Percentiles rank a stretch among this genome's conserved stretches.
phyloP scores from a whole-genome alignment of 2,329 filamentous ascomycete species.

The Fusarium burgessii region DNA sequence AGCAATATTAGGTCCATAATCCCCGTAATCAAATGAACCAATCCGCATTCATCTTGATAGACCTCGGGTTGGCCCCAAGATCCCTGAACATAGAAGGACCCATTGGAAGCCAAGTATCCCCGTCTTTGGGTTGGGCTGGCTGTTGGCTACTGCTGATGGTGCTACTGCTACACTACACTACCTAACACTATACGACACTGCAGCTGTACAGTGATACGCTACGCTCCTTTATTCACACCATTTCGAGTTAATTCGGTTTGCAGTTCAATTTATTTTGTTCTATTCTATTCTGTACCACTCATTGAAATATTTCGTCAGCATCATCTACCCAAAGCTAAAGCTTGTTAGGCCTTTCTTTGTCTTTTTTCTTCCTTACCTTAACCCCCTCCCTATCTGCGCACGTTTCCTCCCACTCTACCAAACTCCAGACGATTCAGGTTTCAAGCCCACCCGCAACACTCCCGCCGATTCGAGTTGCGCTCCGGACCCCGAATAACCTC shows the following conservation, averaged over 20 bases:
- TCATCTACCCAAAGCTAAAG: slow-evolving; percentile 8
- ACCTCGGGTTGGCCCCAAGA: slow-evolving; percentile 26
- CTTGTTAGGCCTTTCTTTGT: slow-evolving; percentile 25
- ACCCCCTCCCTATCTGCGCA: slow-evolving; percentile 10
- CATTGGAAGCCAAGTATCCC: slow-evolving; percentile 21
- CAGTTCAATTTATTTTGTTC: slow-evolving; percentile 10
- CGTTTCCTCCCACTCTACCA: slow-evolving; percentile 10
- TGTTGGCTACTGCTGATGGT: neutral
- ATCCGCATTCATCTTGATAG: slow-evolving; percentile 36
- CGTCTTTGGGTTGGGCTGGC: slow-evolving; percentile 11
- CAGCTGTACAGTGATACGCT: slow-evolving; percentile 21
- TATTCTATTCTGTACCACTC: slow-evolving; percentile 24
- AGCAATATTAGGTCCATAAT: slow-evolving; percentile 35
- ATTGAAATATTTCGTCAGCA: slow-evolving; percentile 26
- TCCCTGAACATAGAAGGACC: slow-evolving; percentile 35
- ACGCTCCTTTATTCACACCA: slow-evolving; percentile 35
- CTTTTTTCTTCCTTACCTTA: slow-evolving; percentile 9
- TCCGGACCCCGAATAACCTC: slow-evolving; percentile 25
- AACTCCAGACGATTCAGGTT: slow-evolving; percentile 35
- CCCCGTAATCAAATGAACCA: slow-evolving; percentile 34
- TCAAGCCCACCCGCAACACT: slow-evolving; percentile 31
- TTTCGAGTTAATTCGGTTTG: slow-evolving; percentile 23
- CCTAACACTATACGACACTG: neutral
- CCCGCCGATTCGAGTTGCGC: slow-evolving; percentile 31
- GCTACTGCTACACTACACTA: slow-evolving; percentile 1